Evolutionary conservation across 2,329 filamentous ascomycete species (phyloP), one percentile per base, ranked within the genome.

Genomic region (Diplodia seriata): DNA sequence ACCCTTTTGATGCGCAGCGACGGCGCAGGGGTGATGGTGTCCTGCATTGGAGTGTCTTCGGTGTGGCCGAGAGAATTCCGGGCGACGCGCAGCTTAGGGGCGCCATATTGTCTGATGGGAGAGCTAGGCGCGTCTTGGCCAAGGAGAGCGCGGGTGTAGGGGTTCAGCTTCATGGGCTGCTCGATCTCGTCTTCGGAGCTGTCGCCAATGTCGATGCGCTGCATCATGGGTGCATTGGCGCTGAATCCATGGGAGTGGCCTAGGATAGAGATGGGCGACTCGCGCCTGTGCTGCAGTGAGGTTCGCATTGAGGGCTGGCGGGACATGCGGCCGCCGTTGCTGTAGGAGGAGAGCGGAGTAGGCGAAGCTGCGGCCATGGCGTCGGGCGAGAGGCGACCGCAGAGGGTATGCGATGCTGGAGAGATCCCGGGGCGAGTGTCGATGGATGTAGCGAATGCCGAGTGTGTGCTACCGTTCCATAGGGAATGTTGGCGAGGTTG

Each of bases 121-220:
- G 78, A 79, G 26, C 74, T 76, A 74, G 78, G 73, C 49, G 82
- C 83, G 68, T 82, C 80, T 66, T 84, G 83, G 26, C 79, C 79
- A 59, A 97, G 85, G 18, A 97, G 84, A 23, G 93, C 94, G 76
- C 95, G 94, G 59, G 94, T 97, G 72, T 95, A 87, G 74, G 94
- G 93, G 77, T 93, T 97, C 77, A 97, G 91, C 81, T 95, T 96
- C 87, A 95, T 93, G 74, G 93, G 93, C 65, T 81, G 75, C 72
- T 92, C 90, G 18, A 91, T 92, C 80, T 97, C 94, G 75, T 97
- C 94, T 80, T 97, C 94, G 29, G 94, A 97, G 83, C 92, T 97
- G 76, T 97, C 94, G 73, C 92, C 90, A 72, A 89, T 81, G 74
- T 82, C 76, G 71, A 84, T 82, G 71, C 80, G 81, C 72, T 83